Conservation (phyloP, 495 filamentous ascomycete species). For the Cairneyella variabilis region DNA sequence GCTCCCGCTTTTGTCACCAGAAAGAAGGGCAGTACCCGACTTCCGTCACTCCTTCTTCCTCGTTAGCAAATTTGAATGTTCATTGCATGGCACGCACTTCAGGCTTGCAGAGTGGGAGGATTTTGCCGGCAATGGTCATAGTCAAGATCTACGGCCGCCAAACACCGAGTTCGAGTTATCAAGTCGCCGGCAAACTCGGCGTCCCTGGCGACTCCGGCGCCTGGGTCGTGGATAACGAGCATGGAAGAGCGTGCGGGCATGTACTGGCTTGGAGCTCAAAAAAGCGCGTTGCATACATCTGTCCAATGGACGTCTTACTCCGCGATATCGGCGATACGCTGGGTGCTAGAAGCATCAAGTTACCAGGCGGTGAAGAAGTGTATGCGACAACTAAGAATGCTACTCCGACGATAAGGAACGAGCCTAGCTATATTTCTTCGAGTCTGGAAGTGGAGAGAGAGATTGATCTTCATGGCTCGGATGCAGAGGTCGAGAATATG, state of each 20-base stretch:
- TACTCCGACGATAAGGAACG: no score
- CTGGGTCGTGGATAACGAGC: conserved; percentile 82
- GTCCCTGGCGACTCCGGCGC: conserved; percentile 89
- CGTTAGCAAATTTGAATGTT: conserved; percentile 66
- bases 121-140: conserved; percentile 69
- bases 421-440: no score
- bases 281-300: conserved; percentile 78
- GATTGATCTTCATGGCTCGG: no score
- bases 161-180: conserved; percentile 78
- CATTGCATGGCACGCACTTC: conserved; percentile 91
- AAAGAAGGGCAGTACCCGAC: conserved; percentile 17
- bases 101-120: conserved; percentile 73
- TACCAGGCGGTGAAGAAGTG: conserved; percentile 21
- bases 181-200: conserved; percentile 63
- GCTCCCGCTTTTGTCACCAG: conserved; percentile 27
- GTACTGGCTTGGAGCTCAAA: conserved; percentile 80
- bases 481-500: no score
- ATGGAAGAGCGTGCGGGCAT: conserved; percentile 81
- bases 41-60: conserved; percentile 8
- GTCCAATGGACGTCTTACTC: conserved; percentile 88
- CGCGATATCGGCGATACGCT: conserved; percentile 79
- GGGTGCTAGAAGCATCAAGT: conserved; percentile 35
- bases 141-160: conserved; percentile 79
- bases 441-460: no score
- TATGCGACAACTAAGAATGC: no score